phyloP scores from a whole-genome alignment of 1,139 yeast species.

The Diutina pseudorugosa region DNA sequence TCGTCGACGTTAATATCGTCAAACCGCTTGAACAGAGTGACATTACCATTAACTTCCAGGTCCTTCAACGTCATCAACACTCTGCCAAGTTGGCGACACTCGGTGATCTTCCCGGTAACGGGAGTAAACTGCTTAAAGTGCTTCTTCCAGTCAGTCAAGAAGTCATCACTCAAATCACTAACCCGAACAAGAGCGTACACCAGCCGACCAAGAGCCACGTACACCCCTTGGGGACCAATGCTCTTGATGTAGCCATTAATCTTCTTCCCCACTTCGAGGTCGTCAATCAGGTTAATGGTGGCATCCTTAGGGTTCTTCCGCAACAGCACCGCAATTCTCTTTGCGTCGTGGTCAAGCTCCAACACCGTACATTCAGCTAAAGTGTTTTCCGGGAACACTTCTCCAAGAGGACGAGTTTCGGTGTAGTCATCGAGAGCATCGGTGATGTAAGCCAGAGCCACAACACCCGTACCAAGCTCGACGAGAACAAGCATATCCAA shows the following conservation, averaged over 20 bases:
- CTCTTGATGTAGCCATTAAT: slow-evolving; percentile 72
- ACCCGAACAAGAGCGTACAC: slow-evolving; percentile 75
- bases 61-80: slow-evolving; percentile 73
- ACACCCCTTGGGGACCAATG: slow-evolving; percentile 67
- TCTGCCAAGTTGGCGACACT: slow-evolving; percentile 51
- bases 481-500: slow-evolving; percentile 52
- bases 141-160: slow-evolving; percentile 79
- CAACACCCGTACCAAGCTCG: slow-evolving; percentile 48
- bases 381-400: slow-evolving; percentile 43
- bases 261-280: slow-evolving; percentile 56
- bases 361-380: slow-evolving; percentile 52
- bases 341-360: slow-evolving; percentile 39
- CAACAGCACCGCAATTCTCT: slow-evolving; percentile 53
- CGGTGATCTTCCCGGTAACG: slow-evolving; percentile 63
- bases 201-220: slow-evolving; percentile 62
- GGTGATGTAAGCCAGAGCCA: slow-evolving; percentile 60
- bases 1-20: slow-evolving; percentile 62
- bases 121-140: slow-evolving; percentile 57
- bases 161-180: slow-evolving; percentile 70
- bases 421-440: slow-evolving; percentile 72
- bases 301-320: slow-evolving; percentile 45
- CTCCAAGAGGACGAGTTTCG: slow-evolving; percentile 27
- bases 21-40: slow-evolving; percentile 42
- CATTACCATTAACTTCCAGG: slow-evolving; percentile 64
- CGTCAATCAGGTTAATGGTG: slow-evolving; percentile 35